A percentile compares a stretch with the other conserved stretches of the same genome.
phyloP scores from a whole-genome alignment of 2,329 filamentous ascomycete species.

The Ambrosiella cleistominuta region DNA sequence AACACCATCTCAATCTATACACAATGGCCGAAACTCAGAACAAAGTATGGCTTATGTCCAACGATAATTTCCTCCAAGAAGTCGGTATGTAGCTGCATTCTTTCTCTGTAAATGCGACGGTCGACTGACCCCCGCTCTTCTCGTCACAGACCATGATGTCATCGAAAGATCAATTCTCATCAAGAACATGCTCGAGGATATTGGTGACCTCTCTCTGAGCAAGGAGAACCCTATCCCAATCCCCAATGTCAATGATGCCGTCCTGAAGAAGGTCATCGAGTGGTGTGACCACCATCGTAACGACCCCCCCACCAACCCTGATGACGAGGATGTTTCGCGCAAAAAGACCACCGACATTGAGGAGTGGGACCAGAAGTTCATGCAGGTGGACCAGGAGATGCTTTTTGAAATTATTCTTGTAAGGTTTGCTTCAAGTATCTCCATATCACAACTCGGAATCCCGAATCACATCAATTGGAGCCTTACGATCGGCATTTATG shows the following conservation, averaged over 20 bases:
- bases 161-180: slow-evolving; percentile 87
- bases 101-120: neutral
- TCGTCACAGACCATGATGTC: slow-evolving; percentile 51
- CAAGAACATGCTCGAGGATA: slow-evolving; percentile 95
- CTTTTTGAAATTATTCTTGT: slow-evolving; percentile 97
- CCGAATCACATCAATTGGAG: neutral
- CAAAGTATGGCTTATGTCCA: slow-evolving; percentile 32
- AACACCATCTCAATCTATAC: neutral
- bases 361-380: slow-evolving; percentile 99
- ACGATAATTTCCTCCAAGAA: slow-evolving; percentile 30
- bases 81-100: slow-evolving; percentile 24
- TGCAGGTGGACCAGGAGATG: slow-evolving; percentile 99
- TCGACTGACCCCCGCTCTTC: slow-evolving; percentile 6
- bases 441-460: neutral
- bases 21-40: slow-evolving; percentile 22
- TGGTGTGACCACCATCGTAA: slow-evolving; percentile 94
- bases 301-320: slow-evolving; percentile 64
- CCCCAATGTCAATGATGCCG: slow-evolving; percentile 81
- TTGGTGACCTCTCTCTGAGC: slow-evolving; percentile 45
- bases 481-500: neutral
- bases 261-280: slow-evolving; percentile 89
- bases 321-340: slow-evolving; percentile 82
- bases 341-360: slow-evolving; percentile 99
- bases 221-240: slow-evolving; percentile 62
- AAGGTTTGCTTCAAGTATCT: slow-evolving; percentile 22